Conservation (phyloP, 805 yeast species). For the Ogataea wickerhamii region DNA sequence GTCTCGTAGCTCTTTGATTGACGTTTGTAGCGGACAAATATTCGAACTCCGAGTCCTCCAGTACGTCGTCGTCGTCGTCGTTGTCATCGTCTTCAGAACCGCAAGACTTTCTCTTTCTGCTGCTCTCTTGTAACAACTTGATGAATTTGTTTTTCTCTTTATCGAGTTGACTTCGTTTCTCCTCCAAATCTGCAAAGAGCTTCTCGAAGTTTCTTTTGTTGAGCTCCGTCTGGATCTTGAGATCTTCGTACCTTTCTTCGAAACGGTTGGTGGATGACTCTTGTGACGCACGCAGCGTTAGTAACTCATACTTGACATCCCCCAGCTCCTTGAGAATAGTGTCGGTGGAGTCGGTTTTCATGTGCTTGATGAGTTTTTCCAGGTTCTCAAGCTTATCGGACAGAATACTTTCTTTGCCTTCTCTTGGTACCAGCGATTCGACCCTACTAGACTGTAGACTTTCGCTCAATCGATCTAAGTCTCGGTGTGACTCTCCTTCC, state of each 20-base stretch:
- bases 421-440: not conserved
- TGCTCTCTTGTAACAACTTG: conserved; percentile 16
- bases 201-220: conserved; percentile 24
- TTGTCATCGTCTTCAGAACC: conserved; percentile 8
- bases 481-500: not conserved
- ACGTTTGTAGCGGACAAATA: conserved; percentile 1
- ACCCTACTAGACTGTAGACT: not conserved
- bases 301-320: conserved; percentile 21
- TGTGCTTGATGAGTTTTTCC: conserved; percentile 19
- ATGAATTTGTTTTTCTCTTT: conserved; percentile 26
- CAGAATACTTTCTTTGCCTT: not conserved
- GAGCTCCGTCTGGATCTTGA: conserved; percentile 46
- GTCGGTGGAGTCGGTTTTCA: conserved; percentile 14
- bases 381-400: conserved; percentile 10
- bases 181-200: conserved; percentile 23
- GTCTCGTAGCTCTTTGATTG: conserved; percentile 3
- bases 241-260: conserved; percentile 64
- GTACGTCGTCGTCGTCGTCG: conserved; percentile 1
- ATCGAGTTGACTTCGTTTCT: conserved; percentile 26
- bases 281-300: conserved; percentile 23
- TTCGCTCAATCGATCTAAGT: not conserved
- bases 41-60: not conserved
- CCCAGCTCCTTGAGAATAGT: conserved; percentile 18
- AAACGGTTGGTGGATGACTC: conserved; percentile 59
- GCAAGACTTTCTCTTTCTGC: conserved; percentile 12